phyloP scores from a whole-genome alignment of 164 flowering plant species.

The Piper betle region DNA sequence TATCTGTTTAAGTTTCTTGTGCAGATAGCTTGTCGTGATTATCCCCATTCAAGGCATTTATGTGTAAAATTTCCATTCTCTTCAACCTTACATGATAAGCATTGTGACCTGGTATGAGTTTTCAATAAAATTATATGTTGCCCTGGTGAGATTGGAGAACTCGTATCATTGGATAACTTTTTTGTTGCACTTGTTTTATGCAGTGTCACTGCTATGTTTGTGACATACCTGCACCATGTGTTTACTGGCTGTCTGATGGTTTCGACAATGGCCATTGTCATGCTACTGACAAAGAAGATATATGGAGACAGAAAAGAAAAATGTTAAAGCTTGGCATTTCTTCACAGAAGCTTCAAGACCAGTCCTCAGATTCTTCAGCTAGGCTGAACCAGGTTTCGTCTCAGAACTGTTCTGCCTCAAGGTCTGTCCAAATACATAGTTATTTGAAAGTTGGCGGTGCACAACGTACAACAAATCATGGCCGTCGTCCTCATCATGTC shows the following conservation, averaged over 20 bases:
- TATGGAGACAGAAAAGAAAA: constrained; percentile 48
- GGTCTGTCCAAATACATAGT: constrained; percentile 15
- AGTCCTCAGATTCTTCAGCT: no score
- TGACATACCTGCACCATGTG: constrained; percentile 74
- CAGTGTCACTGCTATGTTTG: constrained; percentile 99
- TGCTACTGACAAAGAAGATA: constrained; percentile 67
- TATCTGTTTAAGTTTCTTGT: not conserved
- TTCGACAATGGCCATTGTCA: constrained; percentile 58
- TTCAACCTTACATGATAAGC: constrained; percentile 46
- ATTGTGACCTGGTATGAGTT: constrained; percentile 50
- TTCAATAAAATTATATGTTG: not conserved
- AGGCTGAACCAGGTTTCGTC: constrained; percentile 1
- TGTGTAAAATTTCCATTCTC: constrained; percentile 61
- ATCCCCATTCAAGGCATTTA: constrained; percentile 69
- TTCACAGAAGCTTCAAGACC: constrained; percentile 8
- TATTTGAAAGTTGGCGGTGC: constrained; percentile 18
- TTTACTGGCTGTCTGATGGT: constrained; percentile 54
- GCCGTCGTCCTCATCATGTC: constrained; percentile 9
- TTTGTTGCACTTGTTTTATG: constrained; percentile 6
- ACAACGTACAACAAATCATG: constrained; percentile 16
- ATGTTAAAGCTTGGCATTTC: constrained; percentile 16
- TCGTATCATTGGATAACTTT: not conserved
- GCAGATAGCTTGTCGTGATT: constrained; percentile 94
- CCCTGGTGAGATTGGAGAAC: not conserved
- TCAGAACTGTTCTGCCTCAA: constrained; percentile 8